These are phyloP conservation scores for Lonicera japonica DNA, from an alignment of 129 eudicot genomes.

Conservation along the genomic window DNA sequence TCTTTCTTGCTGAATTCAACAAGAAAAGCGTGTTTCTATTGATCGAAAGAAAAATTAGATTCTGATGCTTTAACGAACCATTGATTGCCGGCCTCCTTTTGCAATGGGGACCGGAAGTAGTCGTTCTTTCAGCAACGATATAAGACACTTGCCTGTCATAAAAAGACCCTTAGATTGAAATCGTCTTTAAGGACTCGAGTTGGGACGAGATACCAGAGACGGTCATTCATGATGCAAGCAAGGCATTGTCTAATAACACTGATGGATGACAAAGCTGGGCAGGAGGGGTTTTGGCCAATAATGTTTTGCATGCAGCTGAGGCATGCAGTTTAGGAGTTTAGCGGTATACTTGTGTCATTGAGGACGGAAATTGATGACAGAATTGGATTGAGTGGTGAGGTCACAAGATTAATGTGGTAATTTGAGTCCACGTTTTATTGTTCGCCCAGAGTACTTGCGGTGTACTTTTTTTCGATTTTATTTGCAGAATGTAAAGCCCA, in stretches of 20 bases:
- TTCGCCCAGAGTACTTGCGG: neutral
- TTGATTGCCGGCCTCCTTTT: conserved; percentile 33
- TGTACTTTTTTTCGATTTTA: neutral
- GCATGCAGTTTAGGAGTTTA: conserved; percentile 93
- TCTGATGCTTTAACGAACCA: conserved; percentile 6
- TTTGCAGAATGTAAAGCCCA: conserved; percentile 75
- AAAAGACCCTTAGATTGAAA: conserved; percentile 55
- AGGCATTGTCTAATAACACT: conserved; percentile 63
- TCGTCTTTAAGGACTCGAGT: conserved; percentile 63
- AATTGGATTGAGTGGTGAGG: conserved; percentile 92
- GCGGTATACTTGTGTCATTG: conserved; percentile 59
- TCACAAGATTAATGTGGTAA: conserved; percentile 3
- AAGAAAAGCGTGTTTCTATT: too few relatives aligned
- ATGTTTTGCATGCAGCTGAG: conserved; percentile 80
- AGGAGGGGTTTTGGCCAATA: conserved; percentile 68
- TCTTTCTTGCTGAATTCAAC: too few relatives aligned
- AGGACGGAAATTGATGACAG: conserved; percentile 84
- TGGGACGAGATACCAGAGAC: conserved; percentile 80
- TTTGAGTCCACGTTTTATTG: neutral
- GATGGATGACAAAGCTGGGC: conserved; percentile 73
- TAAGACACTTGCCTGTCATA: conserved; percentile 55
- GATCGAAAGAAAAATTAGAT: too few relatives aligned
- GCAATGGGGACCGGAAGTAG: conserved; percentile 46
- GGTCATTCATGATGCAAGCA: conserved; percentile 47
- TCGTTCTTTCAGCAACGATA: conserved; percentile 67